Evolutionary conservation across 345 rosid species (phyloP).

Genomic region (Corymbia maculata): DNA sequence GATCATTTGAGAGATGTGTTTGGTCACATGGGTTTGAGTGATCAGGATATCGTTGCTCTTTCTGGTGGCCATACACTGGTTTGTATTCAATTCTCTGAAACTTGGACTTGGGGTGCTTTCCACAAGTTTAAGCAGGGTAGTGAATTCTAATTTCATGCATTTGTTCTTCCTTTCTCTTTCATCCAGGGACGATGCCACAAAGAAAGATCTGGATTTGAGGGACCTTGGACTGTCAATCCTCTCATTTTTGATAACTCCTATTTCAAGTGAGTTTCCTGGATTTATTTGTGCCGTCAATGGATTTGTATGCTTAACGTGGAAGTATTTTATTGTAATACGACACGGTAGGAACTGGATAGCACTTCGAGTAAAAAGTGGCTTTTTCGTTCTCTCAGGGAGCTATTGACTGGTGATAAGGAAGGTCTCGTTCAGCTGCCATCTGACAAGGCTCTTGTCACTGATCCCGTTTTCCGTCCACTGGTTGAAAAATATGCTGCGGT

Average conservation of each 20-base stretch:
- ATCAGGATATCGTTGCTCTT: constrained; percentile 83
- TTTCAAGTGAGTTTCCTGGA: constrained; percentile 48
- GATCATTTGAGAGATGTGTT: constrained; percentile 86
- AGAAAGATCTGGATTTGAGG: constrained; percentile 97
- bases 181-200: constrained; percentile 87
- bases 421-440: constrained; percentile 70
- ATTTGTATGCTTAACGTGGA: not conserved
- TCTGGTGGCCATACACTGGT: constrained; percentile 98
- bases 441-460: constrained; percentile 76
- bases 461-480: constrained; percentile 77
- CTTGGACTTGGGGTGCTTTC: not conserved
- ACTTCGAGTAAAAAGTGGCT: not conserved
- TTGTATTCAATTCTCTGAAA: constrained; percentile 3
- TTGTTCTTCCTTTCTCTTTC: not conserved
- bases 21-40: constrained; percentile 75
- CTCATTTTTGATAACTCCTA: constrained; percentile 87
- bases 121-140: not conserved
- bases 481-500: constrained; percentile 87
- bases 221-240: constrained; percentile 87
- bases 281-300: not conserved
- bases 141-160: not conserved
- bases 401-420: constrained; percentile 77
- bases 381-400: constrained; percentile 38
- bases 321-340: not conserved
- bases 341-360: not conserved